These are phyloP conservation scores for Oryza australiensis DNA, from an alignment of 176 grass and related monocot species.

Conservation along the genomic window DNA sequence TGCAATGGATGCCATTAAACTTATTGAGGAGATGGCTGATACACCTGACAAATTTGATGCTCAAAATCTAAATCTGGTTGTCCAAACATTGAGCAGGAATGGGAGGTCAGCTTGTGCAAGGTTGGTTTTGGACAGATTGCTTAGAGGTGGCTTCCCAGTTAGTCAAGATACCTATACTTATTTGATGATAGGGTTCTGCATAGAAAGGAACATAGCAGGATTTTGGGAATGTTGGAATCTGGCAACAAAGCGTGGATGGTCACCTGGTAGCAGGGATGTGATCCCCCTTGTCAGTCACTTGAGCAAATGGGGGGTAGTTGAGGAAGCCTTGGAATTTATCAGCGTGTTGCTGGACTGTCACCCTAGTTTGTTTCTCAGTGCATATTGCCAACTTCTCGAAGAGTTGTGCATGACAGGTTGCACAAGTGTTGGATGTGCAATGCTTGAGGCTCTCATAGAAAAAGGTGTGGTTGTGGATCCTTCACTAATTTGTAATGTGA, in stretches of 20 bases:
- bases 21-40: conserved; percentile 60
- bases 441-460: conserved; percentile 71
- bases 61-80: conserved; percentile 66
- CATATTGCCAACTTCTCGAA: conserved; percentile 61
- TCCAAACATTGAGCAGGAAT: conserved; percentile 52
- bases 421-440: conserved; percentile 74
- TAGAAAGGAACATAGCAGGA: conserved; percentile 61
- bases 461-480: conserved; percentile 48
- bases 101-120: conserved; percentile 45
- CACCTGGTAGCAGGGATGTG: conserved; percentile 54
- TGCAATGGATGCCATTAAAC: conserved; percentile 48
- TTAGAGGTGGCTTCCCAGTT: conserved; percentile 51
- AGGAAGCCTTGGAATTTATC: conserved; percentile 70
- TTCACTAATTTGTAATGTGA: conserved; percentile 51
- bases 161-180: conserved; percentile 59
- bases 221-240: conserved; percentile 72
- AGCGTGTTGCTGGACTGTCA: conserved; percentile 38
- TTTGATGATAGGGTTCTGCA: conserved; percentile 62
- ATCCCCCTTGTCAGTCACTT: conserved; percentile 48
- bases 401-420: conserved; percentile 68
- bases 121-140: conserved; percentile 60
- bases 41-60: conserved; percentile 53
- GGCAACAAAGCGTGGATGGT: conserved; percentile 59
- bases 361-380: conserved; percentile 41
- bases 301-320: conserved; percentile 71